Evolutionary conservation across 139 green algal species (phyloP), one percentile per base, ranked within the genome.

Genomic region (Chlorella sp.): DNA sequence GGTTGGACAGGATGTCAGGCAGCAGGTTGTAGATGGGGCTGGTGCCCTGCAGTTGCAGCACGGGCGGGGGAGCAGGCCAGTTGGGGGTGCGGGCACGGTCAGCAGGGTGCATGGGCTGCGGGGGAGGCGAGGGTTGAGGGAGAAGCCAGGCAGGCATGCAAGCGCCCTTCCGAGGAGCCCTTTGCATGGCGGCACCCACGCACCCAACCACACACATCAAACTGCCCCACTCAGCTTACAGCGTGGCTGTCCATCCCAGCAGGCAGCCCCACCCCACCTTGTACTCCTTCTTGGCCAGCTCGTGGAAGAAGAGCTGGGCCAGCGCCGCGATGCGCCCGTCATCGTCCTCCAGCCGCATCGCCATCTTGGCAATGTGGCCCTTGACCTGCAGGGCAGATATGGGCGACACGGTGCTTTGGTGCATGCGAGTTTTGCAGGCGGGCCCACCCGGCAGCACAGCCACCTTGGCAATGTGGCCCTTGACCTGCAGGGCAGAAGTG

Each of bases 1-100:
- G 92, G 81, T 87, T 91, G 73, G 90, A 95, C 68, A 99, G 93
- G 84, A 99, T 97, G 91, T 99, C 97, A 28, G 97, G 97, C 83
- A 99, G 91, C 89, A 99, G 92, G 92, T 99, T 98, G 93, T 98
- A 98, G 61, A 99, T 95, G 19, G 96, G 96, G 89, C 93, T 96
- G 32, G 92, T 93, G 83, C 93, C 94, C 92, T 94, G 89, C 37
- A 36, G 34, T 86, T 90, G 86, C 42, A 34, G 12, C 28, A 36
- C n/a, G 34, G 64, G 66, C 26, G 15, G 64, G 60, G 1, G 34
- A 19, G 64, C 34, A 80, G 24, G 73, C 1, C 3, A 32, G 11
- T 37, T 28, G 26, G 39, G 7, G 30, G 11, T 1, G 18, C n/a
- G 39, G 28, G n/a, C n/a, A n/a, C n/a, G n/a, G 39, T 26, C 1